Evolutionary conservation across 768 basidiomycete genomes (phyloP), one percentile per base, ranked within the genome.

Genomic region (Leccinum aurantiacum): DNA sequence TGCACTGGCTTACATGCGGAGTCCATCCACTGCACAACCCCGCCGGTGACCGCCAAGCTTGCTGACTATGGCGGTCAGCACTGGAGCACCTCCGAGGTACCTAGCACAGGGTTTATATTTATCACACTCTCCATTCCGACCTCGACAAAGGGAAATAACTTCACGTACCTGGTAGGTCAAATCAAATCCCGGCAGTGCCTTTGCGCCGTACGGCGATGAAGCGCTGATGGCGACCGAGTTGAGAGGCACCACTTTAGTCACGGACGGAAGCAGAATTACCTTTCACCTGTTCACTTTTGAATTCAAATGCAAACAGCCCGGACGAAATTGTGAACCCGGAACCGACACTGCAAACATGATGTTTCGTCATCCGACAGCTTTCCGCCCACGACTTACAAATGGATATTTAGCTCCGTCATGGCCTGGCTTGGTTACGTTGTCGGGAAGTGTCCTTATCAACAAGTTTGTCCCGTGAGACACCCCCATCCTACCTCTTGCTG

Each of bases 221-320:
- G 41, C 41, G 41, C 10, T 44, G 41, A n/a, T 10, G 27, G 24
- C 24, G 6, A 24, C 31, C 44, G 13, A 27, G 17, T 24, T 24
- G 19, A 38, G 25, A 17, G 25, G 35, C 54, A 57, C 56, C 17
- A 35, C 54, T 14, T 1, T 33, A 33, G 57, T 57, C n/a, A 25
- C 25, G 53, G 19, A 19, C 19, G 27, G 37, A 9, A 27, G 22
- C 6, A 10, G 27, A 25, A 2, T 1, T 10, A 51, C 38, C 24
- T 27, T 4, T 25, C 10, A 44, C 46, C 4, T n/a, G 17, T 13
- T 46, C n/a, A 37, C n/a, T 33, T 24, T 63, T 35, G 4, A 33
- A 33, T 13, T 11, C 4, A 53, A 48, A 56, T 33, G 60, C 56
- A 46, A 61, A 57, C 53, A 63, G 59, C 38, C 57, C 61, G 61